These are phyloP conservation scores for Fusarium sp. DNA, from an alignment of 2,329 filamentous ascomycete genomes.

Conservation along the genomic window DNA sequence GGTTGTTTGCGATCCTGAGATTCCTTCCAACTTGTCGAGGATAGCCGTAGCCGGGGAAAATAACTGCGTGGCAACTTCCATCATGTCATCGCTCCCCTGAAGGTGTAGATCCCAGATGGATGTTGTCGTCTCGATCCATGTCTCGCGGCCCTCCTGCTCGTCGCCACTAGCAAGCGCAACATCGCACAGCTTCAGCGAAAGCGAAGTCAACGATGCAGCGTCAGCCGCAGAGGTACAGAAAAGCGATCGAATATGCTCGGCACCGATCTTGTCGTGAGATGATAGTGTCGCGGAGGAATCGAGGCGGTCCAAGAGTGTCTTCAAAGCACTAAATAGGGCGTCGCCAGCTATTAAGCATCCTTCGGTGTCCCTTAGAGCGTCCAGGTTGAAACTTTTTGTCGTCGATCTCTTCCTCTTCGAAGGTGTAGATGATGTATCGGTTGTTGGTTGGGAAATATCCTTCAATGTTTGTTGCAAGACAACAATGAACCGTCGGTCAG, in stretches of 20 bases:
- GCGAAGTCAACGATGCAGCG: constrained; percentile 57
- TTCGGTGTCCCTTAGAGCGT: constrained; percentile 52
- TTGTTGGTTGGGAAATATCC: constrained; percentile 59
- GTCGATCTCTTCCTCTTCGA: constrained; percentile 61
- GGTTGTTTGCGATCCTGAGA: constrained; percentile 34
- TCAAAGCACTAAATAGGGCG: constrained; percentile 61
- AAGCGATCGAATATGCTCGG: constrained; percentile 67
- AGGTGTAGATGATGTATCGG: constrained; percentile 42
- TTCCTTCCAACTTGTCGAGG: constrained; percentile 54
- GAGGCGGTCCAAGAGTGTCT: constrained; percentile 59
- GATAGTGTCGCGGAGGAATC: constrained; percentile 49
- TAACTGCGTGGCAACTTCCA: constrained; percentile 61
- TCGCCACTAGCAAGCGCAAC: constrained; percentile 49
- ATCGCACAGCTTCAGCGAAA: constrained; percentile 59
- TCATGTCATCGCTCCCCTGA: constrained; percentile 59
- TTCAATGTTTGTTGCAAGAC: constrained; percentile 74
- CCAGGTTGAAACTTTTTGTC: constrained; percentile 52
- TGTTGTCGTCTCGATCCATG: constrained; percentile 61
- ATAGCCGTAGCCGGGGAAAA: constrained; percentile 54
- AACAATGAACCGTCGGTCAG: constrained; percentile 73
- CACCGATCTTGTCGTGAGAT: constrained; percentile 62
- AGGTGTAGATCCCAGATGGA: constrained; percentile 66
- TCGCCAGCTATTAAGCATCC: constrained; percentile 60
- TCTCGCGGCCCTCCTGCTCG: constrained; percentile 54
- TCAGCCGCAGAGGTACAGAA: constrained; percentile 64